Conservation (phyloP, 768 basidiomycete genomes). For the Hericium alpestre region DNA sequence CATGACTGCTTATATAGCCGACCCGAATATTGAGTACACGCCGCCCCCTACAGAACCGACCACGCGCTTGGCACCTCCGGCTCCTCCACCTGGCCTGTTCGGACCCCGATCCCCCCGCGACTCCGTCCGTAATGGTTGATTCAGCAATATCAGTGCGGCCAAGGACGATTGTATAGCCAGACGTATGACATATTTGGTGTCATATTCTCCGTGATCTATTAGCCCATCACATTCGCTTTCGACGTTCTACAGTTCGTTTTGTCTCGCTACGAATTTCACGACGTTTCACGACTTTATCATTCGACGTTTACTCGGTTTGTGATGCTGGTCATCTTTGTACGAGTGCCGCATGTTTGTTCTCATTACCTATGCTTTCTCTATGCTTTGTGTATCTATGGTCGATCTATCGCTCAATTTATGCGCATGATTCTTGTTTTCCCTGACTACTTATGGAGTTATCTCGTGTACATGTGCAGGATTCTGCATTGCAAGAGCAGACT, state of each 20-base stretch:
- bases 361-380: not conserved
- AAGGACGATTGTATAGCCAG: not conserved
- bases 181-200: not conserved
- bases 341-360: not conserved
- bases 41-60: constrained; percentile 46
- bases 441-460: too few species aligned
- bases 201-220: not conserved
- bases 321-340: not conserved
- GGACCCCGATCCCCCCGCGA: constrained; percentile 61
- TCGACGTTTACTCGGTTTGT: not conserved
- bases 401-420: too few species aligned
- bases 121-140: constrained; percentile 10
- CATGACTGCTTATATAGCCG: constrained; percentile 4
- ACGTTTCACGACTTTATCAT: not conserved
- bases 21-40: constrained; percentile 45
- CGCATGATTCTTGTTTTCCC: too few species aligned
- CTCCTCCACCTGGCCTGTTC: constrained; percentile 58
- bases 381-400: not conserved
- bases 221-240: not conserved
- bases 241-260: not conserved
- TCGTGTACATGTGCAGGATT: too few species aligned
- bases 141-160: not conserved
- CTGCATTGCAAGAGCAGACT: too few species aligned
- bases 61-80: constrained; percentile 45
- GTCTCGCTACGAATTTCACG: not conserved